phyloP scores from a whole-genome alignment of 208 protist genomes.

The Trypanosomatidae sp. region DNA sequence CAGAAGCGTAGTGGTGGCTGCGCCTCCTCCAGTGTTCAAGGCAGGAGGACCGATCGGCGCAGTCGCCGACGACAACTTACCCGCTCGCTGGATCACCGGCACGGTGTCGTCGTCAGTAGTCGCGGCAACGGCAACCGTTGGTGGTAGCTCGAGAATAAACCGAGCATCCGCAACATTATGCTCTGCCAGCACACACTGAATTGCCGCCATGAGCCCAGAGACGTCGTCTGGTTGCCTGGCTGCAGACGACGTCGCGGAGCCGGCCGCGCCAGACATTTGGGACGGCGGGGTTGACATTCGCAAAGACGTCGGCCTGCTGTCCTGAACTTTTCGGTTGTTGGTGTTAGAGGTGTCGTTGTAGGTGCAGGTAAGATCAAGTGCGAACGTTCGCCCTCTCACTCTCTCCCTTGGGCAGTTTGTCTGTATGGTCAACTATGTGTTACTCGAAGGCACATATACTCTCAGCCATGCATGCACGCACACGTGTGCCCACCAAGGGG shows the following conservation, averaged over 20 bases:
- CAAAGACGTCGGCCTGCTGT: neutral
- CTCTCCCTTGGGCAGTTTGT: neutral
- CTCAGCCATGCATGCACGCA: neutral
- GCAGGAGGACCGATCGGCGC: neutral
- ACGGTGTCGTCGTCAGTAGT: neutral
- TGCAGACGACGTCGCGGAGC: neutral
- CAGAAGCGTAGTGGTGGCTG: neutral
- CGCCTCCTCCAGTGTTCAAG: neutral
- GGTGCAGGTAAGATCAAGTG: neutral
- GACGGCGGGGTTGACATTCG: neutral
- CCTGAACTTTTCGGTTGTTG: neutral
- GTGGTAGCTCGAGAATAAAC: slow-evolving; percentile 41
- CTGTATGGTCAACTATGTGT: neutral
- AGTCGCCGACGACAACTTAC: neutral
- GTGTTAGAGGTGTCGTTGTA: neutral
- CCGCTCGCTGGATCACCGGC: neutral
- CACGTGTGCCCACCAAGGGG: neutral
- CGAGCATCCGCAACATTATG: slow-evolving; percentile 47
- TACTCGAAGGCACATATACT: neutral
- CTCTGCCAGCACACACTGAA: slow-evolving; percentile 51
- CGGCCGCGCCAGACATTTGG: neutral
- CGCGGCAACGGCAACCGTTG: neutral
- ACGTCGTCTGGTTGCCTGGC: slow-evolving; percentile 4
- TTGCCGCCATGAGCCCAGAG: slow-evolving; percentile 35
- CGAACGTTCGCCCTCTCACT: neutral